Evolutionary conservation across 192 early-diverging fungal genomes (phyloP).

Genomic region (Gamsiella multidivaricata): DNA sequence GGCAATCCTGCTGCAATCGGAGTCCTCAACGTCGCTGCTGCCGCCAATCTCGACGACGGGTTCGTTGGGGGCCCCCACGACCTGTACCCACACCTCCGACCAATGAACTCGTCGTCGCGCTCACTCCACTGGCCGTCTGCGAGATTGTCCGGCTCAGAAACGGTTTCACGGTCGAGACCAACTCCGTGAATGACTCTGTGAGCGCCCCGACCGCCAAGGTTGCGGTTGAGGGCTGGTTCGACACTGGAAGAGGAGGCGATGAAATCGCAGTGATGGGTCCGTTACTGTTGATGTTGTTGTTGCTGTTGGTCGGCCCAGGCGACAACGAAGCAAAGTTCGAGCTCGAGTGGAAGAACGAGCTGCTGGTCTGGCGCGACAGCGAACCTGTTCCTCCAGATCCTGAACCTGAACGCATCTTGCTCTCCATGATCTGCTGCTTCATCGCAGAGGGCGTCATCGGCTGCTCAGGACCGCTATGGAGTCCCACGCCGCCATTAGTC

Average conservation of each 20-base stretch:
- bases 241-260: constrained; percentile 11
- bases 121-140: constrained; percentile 8
- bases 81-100: constrained; percentile 36
- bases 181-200: constrained; percentile 34
- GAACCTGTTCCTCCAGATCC: not conserved
- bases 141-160: constrained; percentile 37
- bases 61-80: constrained; percentile 10
- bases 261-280: constrained; percentile 21
- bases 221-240: constrained; percentile 13
- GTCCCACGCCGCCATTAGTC: not conserved
- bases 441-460: constrained; percentile 41
- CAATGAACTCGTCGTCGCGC: constrained; percentile 18
- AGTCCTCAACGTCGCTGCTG: constrained; percentile 19
- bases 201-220: constrained; percentile 23
- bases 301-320: constrained; percentile 15
- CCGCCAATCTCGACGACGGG: constrained; percentile 33
- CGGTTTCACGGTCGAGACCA: constrained; percentile 38
- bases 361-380: constrained; percentile 5
- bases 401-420: constrained; percentile 21
- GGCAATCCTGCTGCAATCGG: constrained; percentile 48
- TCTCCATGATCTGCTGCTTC: constrained; percentile 49
- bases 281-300: too few species aligned
- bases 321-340: not conserved
- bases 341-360: constrained; percentile 11
- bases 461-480: constrained; percentile 1